phyloP scores from a whole-genome alignment of 805 yeast genomes.

The baker's yeast (Saccharomyces cerevisiae) region DNA sequence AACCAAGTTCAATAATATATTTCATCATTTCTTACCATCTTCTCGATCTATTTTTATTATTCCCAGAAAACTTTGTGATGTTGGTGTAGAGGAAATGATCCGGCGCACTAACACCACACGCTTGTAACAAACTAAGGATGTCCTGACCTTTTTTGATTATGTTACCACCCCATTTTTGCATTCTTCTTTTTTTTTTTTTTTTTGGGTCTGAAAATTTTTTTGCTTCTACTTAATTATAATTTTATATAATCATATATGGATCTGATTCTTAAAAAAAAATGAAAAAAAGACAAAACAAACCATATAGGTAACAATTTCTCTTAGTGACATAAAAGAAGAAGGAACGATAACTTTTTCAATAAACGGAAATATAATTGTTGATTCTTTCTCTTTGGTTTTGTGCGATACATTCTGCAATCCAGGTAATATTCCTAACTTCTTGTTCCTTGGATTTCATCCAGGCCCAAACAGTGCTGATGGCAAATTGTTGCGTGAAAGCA shows the following conservation, averaged over 20 bases:
- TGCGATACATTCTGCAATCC: constrained; percentile 99
- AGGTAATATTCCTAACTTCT: constrained; percentile 93
- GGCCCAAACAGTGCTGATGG: constrained; percentile 86
- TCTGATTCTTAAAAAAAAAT: not conserved
- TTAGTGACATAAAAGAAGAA: not conserved
- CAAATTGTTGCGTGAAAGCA: constrained; percentile 94
- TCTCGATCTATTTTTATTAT: not conserved
- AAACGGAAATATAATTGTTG: constrained; percentile 82
- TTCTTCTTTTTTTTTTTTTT: not conserved
- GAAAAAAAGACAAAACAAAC: not conserved
- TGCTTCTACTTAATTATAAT: not conserved
- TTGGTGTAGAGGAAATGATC: not conserved
- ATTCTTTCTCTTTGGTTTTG: constrained; percentile 95
- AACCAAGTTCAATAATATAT: not conserved
- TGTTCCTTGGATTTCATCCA: constrained; percentile 95
- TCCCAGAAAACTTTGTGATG: not conserved
- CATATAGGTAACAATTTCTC: not conserved
- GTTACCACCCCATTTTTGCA: not conserved
- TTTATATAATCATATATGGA: not conserved
- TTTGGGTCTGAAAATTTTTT: not conserved
- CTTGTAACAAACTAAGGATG: not conserved
- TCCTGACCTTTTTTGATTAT: not conserved
- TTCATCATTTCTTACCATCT: not conserved
- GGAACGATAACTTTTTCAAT: constrained; percentile 30
- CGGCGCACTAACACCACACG: not conserved